Percentiles rank a stretch among this genome's conserved stretches.
These are phyloP conservation scores for Sedum album DNA, from an alignment of 164 flowering plant genomes.

Conservation along the genomic window DNA sequence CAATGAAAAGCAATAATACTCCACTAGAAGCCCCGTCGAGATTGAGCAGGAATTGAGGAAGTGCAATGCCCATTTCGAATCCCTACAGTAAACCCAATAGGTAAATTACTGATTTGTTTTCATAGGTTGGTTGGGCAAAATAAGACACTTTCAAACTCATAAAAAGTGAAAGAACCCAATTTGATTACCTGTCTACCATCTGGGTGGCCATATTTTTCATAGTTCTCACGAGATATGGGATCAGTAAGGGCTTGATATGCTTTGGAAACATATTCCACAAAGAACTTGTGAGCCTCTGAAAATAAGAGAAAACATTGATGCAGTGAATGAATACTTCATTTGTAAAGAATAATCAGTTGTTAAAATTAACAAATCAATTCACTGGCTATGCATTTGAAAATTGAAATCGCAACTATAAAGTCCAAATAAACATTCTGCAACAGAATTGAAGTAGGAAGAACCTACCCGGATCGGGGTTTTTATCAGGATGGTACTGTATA, in stretches of 20 bases:
- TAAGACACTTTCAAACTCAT: neutral
- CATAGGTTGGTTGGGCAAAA: neutral
- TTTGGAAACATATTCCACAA: slow-evolving; percentile 90
- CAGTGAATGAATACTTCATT: neutral
- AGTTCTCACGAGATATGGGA: slow-evolving; percentile 93
- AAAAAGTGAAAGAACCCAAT: neutral
- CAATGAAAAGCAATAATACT: slow-evolving; percentile 76
- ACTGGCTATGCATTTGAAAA: neutral
- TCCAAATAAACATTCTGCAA: neutral
- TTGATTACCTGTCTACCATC: slow-evolving; percentile 94
- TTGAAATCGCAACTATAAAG: neutral
- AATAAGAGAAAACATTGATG: neutral
- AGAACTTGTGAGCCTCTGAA: slow-evolving; percentile 82
- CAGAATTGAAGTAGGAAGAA: neutral
- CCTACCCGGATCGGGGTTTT: slow-evolving; percentile 98
- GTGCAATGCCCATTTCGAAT: slow-evolving; percentile 96
- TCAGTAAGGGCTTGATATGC: slow-evolving; percentile 98
- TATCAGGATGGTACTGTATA: slow-evolving; percentile 96
- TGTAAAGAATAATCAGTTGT: neutral
- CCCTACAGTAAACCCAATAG: slow-evolving; percentile 40
- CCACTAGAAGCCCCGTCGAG: slow-evolving; percentile 94
- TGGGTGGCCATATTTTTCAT: slow-evolving; percentile 97
- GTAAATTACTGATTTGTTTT: neutral
- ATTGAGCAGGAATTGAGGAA: slow-evolving; percentile 83
- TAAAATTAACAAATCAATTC: neutral